Evolutionary conservation across 345 rosid genomes (phyloP).

Genomic region (Corchorus olitorius): DNA sequence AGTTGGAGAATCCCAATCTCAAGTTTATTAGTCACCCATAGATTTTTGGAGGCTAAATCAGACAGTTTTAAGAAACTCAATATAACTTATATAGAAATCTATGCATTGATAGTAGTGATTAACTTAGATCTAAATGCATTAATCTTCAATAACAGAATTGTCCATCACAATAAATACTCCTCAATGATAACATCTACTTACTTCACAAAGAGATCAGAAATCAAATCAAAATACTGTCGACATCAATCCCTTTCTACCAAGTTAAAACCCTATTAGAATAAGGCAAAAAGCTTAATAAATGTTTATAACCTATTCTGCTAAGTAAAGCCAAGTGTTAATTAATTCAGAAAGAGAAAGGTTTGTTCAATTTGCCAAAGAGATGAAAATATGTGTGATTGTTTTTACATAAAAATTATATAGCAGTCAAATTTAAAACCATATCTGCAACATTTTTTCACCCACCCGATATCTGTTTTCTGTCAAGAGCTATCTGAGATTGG

Average conservation of each 20-base stretch:
- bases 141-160: neutral
- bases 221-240: neutral
- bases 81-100: too few species aligned
- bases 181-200: neutral
- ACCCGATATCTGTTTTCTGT: neutral
- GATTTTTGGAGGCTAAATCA: too few species aligned
- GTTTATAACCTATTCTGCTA: neutral
- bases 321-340: neutral
- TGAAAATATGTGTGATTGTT: neutral
- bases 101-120: too few species aligned
- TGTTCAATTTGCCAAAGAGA: neutral
- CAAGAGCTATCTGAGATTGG: neutral
- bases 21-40: too few species aligned
- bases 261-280: neutral
- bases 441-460: neutral
- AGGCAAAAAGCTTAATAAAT: slow-evolving; percentile 4
- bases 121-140: neutral
- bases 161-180: neutral
- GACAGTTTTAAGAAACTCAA: too few species aligned
- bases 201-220: neutral
- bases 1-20: too few species aligned
- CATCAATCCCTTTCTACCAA: neutral
- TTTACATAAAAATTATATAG: neutral
- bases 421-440: neutral
- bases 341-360: neutral